Conservation (phyloP, 495 filamentous ascomycete species). For the Aspergillus avenaceus region DNA sequence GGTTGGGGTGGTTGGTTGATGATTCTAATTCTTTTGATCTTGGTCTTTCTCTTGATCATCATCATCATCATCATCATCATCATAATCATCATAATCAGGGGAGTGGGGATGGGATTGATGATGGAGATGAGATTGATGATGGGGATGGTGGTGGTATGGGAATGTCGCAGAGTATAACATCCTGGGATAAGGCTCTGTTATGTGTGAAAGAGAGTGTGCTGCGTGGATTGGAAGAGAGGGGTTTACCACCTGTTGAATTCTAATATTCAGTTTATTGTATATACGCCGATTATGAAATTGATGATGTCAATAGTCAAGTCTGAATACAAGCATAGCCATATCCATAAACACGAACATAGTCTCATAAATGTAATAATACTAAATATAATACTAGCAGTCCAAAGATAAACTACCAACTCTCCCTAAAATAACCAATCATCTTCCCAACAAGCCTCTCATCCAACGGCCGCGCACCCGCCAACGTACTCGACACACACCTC, state of each 20-base stretch:
- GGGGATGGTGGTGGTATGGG: no score
- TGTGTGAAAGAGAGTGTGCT: constrained; percentile 56
- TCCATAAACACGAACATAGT: no score
- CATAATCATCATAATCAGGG: no score
- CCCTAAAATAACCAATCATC: constrained; percentile 21
- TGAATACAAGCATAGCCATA: no score
- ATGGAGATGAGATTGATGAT: constrained; percentile 16
- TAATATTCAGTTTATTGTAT: constrained; percentile 4
- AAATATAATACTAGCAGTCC: neutral
- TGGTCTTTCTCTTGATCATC: no score
- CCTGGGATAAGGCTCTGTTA: constrained; percentile 52
- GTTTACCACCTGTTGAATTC: constrained; percentile 60
- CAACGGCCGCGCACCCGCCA: constrained; percentile 9
- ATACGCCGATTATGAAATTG: neutral
- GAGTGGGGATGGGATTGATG: no score
- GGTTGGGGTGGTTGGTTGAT: constrained; percentile 68
- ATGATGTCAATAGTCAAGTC: no score
- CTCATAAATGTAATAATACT: no score
- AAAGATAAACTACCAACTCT: neutral
- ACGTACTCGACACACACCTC: constrained; percentile 8
- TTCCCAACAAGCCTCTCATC: constrained; percentile 13
- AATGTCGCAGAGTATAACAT: constrained; percentile 4
- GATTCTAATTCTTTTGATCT: no score
- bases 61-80: no score
- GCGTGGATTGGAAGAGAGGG: constrained; percentile 56